These are phyloP conservation scores for Gossypium schwendimanii DNA, from an alignment of 441 rosid genomes.

Conservation along the genomic window DNA sequence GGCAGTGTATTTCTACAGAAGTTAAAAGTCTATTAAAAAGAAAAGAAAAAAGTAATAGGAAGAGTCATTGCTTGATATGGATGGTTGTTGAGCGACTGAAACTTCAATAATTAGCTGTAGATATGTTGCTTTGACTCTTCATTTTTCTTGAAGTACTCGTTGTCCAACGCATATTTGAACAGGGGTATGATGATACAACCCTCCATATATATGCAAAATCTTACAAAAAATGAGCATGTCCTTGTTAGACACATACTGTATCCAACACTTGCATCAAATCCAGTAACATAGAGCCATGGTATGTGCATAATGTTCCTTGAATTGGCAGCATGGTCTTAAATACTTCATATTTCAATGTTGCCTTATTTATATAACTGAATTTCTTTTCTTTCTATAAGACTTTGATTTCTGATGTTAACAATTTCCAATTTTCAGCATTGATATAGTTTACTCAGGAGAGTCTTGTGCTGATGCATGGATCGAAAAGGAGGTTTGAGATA, in stretches of 20 bases:
- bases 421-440: conserved; percentile 46
- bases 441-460: conserved; percentile 67
- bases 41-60: not conserved
- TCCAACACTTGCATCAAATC: not conserved
- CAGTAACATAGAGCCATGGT: not conserved
- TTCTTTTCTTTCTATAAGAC: not conserved
- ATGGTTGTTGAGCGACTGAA: not conserved
- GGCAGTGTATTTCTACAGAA: not conserved
- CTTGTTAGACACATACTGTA: not conserved
- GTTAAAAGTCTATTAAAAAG: not conserved
- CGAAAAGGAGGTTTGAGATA: conserved; percentile 65
- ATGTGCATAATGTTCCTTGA: not conserved
- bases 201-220: not conserved
- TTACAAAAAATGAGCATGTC: not conserved
- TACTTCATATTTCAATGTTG: not conserved
- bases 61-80: conserved; percentile 6
- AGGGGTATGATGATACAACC: not conserved
- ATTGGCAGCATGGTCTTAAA: not conserved
- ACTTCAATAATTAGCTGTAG: not conserved
- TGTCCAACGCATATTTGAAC: not conserved
- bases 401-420: not conserved
- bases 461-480: conserved; percentile 90
- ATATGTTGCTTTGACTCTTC: not conserved
- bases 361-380: not conserved
- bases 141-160: not conserved